Base-by-base conservation (phyloP, 495 filamentous ascomycete genomes). In the Xylaria intraflava region DNA sequence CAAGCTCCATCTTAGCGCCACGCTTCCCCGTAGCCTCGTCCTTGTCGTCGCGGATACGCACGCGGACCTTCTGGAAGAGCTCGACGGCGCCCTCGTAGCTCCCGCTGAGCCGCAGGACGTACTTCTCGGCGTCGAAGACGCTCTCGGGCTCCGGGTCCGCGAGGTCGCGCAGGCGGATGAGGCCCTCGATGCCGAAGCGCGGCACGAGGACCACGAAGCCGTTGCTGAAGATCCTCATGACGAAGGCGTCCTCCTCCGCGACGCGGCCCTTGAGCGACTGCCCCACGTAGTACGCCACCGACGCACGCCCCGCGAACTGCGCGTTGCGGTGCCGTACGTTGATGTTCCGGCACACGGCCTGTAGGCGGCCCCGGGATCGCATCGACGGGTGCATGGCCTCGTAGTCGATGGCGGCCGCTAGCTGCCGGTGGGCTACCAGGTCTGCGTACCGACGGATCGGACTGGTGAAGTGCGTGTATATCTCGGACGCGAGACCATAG, bases 381-480 rank as follows among this genome's bases (percentile, higher is more conserved):
- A 91, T 76, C 42, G 82, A 80, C n/a, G 87, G 76, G 64, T 92
- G 82, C 16, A 92, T 76, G 31, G 81, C 77, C 71, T 96, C 91
- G 73, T 95, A 95, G 31, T 83, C 87, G 64, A 98, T 96, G 8
- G 94, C 92, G 2, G 91, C 90, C 3, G 93, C 90, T 42, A 98
- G 85, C 71, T 97, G 93, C 19, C 93, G 82, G 66, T 98, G 93
- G 2, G 89, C 93, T 31, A 93, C 80, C 0, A 98, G 78, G 73
- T 98, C 93, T 11, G 94, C 92, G 66, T 98, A 98, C 11, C 94
- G 88, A 27, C 93, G 85, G 67, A 98, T 98, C 7, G 93, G 94
- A 5, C 87, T 92, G 2, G 93, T 98, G 74, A 98, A 98, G 69
- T 97, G 93, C 1, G 93, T 98, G 75, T 98, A 98, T 65, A 98